phyloP scores from a whole-genome alignment of 257 asterid species.

The Solanum chmielewskii region DNA sequence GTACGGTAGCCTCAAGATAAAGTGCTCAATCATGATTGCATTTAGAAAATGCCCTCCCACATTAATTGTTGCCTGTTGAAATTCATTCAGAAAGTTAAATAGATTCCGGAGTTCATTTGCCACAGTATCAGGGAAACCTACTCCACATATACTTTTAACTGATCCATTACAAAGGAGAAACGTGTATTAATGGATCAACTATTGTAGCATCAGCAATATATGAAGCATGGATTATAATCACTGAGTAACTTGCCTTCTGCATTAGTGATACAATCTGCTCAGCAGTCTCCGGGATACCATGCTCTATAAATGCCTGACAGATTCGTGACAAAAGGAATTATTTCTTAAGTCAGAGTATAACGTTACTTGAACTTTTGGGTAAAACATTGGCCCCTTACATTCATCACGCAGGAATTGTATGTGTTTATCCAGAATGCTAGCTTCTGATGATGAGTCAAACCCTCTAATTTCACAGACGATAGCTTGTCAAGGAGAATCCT shows the following conservation, averaged over 20 bases:
- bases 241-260: constrained; percentile 52
- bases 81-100: not conserved
- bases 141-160: not conserved
- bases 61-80: constrained; percentile 52
- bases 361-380: not conserved
- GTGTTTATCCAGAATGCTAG: constrained; percentile 84
- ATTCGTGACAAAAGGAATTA: not conserved
- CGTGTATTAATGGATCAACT: not conserved
- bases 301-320: constrained; percentile 67
- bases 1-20: constrained; percentile 75
- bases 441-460: constrained; percentile 65
- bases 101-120: not conserved
- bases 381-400: constrained; percentile 24
- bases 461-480: constrained; percentile 44
- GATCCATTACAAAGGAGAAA: not conserved
- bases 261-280: constrained; percentile 40
- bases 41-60: constrained; percentile 63
- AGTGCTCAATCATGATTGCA: constrained; percentile 74
- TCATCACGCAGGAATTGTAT: constrained; percentile 78
- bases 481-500: constrained; percentile 69
- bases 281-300: constrained; percentile 59
- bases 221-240: not conserved
- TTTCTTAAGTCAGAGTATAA: not conserved
- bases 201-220: not conserved
- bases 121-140: not conserved